phyloP scores from a whole-genome alignment of 1,284 basidiomycete species.

The Apiotrichum gracile region DNA sequence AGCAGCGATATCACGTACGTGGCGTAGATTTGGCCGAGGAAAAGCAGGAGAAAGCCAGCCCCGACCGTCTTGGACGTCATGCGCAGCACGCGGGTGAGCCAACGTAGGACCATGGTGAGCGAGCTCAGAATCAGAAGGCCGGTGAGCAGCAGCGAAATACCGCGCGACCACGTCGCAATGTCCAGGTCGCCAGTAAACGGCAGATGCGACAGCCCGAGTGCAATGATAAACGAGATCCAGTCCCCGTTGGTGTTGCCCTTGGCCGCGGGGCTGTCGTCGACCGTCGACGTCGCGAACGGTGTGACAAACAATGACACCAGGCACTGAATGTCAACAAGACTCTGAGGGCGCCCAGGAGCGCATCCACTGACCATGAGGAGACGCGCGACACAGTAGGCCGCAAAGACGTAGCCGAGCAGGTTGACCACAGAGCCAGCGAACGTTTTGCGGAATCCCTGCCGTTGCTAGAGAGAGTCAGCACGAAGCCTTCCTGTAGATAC shows the following conservation, averaged over 20 bases:
- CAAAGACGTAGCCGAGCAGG: constrained; percentile 41
- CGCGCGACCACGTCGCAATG: constrained; percentile 38
- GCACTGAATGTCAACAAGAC: constrained; percentile 24
- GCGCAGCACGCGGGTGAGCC: constrained; percentile 39
- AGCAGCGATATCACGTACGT: constrained; percentile 47
- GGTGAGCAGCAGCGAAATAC: constrained; percentile 44
- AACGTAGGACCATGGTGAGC: constrained; percentile 43
- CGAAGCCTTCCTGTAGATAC: background rate
- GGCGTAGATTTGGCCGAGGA: constrained; percentile 44
- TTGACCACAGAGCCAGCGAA: constrained; percentile 38
- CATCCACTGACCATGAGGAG: constrained; percentile 35
- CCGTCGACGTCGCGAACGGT: constrained; percentile 24
- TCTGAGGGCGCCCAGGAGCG: background rate
- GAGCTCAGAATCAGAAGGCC: constrained; percentile 42
- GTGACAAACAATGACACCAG: constrained; percentile 39
- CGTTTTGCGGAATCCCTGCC: constrained; percentile 42
- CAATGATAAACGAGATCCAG: constrained; percentile 48
- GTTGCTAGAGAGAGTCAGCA: constrained; percentile 16
- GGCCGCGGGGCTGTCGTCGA: background rate
- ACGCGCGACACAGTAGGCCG: constrained; percentile 43
- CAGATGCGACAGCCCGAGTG: constrained; percentile 37
- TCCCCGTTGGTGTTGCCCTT: constrained; percentile 45
- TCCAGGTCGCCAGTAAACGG: constrained; percentile 39
- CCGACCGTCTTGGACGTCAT: constrained; percentile 45
- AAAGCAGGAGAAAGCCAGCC: constrained; percentile 44